Percentiles rank a stretch among this genome's conserved stretches.
phyloP scores from a whole-genome alignment of 2,329 filamentous ascomycete genomes.

The Fusarium sp. region DNA sequence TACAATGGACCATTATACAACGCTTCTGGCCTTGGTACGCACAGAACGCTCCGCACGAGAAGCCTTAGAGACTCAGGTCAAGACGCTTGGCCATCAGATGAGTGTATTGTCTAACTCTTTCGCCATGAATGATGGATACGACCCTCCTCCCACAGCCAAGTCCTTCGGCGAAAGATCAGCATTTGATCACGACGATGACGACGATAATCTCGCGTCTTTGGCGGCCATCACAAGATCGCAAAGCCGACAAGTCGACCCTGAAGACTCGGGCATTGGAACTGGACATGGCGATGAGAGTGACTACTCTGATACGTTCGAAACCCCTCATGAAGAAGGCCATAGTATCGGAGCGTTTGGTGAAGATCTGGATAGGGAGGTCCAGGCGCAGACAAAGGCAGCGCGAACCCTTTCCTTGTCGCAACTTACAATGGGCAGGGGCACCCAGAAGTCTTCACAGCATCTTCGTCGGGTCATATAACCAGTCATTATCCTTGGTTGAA shows the following conservation, averaged over 20 bases:
- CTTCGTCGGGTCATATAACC: constrained; percentile 46
- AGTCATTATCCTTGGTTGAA: constrained; percentile 1
- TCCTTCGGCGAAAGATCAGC: constrained; percentile 56
- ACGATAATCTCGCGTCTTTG: constrained; percentile 50
- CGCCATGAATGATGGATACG: constrained; percentile 39
- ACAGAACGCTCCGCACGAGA: constrained; percentile 69
- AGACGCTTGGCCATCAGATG: constrained; percentile 64
- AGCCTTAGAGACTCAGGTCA: constrained; percentile 69
- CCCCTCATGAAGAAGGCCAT: constrained; percentile 63
- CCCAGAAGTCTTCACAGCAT: constrained; percentile 42
- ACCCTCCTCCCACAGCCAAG: constrained; percentile 54
- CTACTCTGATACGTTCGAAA: constrained; percentile 65
- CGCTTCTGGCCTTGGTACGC: constrained; percentile 66
- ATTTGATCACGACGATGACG: constrained; percentile 61
- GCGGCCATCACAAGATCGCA: constrained; percentile 32
- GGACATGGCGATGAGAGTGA: constrained; percentile 58
- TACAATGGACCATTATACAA: constrained; percentile 63
- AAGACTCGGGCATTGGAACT: constrained; percentile 56
- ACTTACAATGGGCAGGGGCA: constrained; percentile 61
- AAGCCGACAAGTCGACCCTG: constrained; percentile 47
- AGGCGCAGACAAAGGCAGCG: constrained; percentile 66
- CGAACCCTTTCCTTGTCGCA: constrained; percentile 75
- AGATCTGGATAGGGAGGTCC: constrained; percentile 58
- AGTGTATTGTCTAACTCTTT: constrained; percentile 60
- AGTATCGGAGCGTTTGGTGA: constrained; percentile 59